Conservation (phyloP, 2,329 filamentous ascomycete genomes). For the Aspergillus felis region DNA sequence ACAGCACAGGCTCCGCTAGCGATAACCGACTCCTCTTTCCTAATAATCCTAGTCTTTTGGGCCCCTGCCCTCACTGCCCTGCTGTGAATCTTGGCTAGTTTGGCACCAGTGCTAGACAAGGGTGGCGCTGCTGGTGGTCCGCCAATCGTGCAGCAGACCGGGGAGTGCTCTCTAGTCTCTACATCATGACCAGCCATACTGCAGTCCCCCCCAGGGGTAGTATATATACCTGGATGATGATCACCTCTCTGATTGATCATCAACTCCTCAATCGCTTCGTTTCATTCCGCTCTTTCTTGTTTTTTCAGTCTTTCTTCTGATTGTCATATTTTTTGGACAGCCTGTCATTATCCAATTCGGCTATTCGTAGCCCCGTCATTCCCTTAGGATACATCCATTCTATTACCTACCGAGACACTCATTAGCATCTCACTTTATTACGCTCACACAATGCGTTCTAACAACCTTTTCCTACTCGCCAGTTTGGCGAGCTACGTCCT, state of each 20-base stretch:
- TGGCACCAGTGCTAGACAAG: background rate
- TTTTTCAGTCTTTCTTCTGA: conserved; percentile 19
- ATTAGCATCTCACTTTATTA: conserved; percentile 9
- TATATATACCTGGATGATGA: conserved; percentile 31
- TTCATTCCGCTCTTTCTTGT: conserved; percentile 17
- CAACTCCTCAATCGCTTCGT: conserved; percentile 23
- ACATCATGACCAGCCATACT: conserved; percentile 7
- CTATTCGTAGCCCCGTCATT: conserved; percentile 15
- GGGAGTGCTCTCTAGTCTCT: conserved; percentile 8
- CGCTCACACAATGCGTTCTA: conserved; percentile 22
- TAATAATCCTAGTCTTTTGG: background rate
- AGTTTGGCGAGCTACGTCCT: conserved; percentile 29
- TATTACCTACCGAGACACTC: conserved; percentile 12
- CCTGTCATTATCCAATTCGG: conserved; percentile 32
- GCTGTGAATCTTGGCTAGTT: background rate
- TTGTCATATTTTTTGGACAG: conserved; percentile 19
- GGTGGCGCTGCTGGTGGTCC: background rate
- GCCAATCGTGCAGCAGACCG: conserved; percentile 12
- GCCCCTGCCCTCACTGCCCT: background rate
- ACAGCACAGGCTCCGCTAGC: background rate
- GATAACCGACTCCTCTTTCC: background rate
- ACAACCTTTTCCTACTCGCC: conserved; percentile 30
- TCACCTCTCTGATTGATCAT: conserved; percentile 17
- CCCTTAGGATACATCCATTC: conserved; percentile 15
- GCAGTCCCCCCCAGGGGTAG: conserved; percentile 27